Evolutionary conservation across 1,284 basidiomycete genomes (phyloP).

Genomic region (Ustilago curta): DNA sequence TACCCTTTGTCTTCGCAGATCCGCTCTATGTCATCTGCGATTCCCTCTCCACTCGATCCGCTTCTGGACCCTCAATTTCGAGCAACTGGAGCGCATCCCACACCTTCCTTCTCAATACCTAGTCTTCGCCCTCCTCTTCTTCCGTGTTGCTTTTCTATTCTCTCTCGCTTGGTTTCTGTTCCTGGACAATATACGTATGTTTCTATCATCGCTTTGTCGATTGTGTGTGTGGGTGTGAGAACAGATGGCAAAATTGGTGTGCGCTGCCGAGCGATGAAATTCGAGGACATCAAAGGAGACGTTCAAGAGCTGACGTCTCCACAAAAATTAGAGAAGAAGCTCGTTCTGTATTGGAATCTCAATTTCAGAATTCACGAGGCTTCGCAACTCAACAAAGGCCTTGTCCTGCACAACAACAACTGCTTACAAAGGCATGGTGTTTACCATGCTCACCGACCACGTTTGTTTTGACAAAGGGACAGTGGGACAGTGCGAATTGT

Average conservation of each 20-base stretch:
- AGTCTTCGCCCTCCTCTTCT: not conserved
- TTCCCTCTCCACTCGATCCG: not conserved
- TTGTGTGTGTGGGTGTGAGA: not conserved
- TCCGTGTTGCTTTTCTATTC: slow-evolving; percentile 2
- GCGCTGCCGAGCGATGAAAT: not conserved
- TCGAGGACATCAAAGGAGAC: not conserved
- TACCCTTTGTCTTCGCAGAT: not conserved
- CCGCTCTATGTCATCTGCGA: not conserved
- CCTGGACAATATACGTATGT: slow-evolving; percentile 14
- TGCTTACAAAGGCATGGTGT: too few relatives aligned
- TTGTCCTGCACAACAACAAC: too few relatives aligned
- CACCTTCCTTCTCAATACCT: not conserved
- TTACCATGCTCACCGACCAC: too few relatives aligned
- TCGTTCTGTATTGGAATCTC: too few relatives aligned
- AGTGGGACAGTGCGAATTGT: too few relatives aligned
- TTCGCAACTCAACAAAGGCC: too few relatives aligned
- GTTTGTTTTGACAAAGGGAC: too few relatives aligned
- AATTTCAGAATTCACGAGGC: too few relatives aligned
- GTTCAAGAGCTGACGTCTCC: too few relatives aligned
- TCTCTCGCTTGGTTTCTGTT: slow-evolving; percentile 8
- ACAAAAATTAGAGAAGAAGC: too few relatives aligned
- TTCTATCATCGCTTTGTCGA: not conserved
- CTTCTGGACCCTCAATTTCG: not conserved
- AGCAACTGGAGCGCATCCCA: not conserved
- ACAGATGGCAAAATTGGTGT: too few relatives aligned